These are phyloP conservation scores for Penicillium odoratum DNA, from an alignment of 495 filamentous ascomycete genomes.

Conservation along the genomic window DNA sequence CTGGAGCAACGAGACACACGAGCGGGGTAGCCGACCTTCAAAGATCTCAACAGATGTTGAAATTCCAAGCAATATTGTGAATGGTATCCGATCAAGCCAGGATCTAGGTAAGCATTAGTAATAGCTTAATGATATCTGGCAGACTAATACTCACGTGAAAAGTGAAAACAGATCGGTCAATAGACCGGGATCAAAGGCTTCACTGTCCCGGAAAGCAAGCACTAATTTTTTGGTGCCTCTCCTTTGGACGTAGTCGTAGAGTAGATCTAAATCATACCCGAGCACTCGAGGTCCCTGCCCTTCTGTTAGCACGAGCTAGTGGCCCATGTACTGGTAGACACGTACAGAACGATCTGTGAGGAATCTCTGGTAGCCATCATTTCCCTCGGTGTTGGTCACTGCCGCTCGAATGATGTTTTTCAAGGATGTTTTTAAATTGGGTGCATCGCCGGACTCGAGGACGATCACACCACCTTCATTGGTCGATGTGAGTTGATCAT, in stretches of 20 bases:
- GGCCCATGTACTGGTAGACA: constrained; percentile 5
- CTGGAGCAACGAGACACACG: constrained; percentile 65
- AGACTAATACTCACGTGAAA: constrained; percentile 55
- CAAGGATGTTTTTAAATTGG: constrained; percentile 78
- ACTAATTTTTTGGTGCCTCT: constrained; percentile 62
- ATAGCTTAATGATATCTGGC: not conserved
- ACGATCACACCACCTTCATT: constrained; percentile 59
- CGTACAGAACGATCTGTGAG: constrained; percentile 55
- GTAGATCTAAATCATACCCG: constrained; percentile 88
- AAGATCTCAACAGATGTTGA: constrained; percentile 90
- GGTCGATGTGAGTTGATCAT: constrained; percentile 52
- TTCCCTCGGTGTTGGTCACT: constrained; percentile 54
- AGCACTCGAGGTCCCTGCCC: constrained; percentile 67
- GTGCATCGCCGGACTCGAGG: constrained; percentile 72
- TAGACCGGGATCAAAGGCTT: constrained; percentile 82
- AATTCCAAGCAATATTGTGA: constrained; percentile 82
- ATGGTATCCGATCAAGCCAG: constrained; percentile 87
- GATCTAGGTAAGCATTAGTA: constrained; percentile 53
- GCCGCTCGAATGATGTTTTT: constrained; percentile 80
- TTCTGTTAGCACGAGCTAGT: constrained; percentile 16
- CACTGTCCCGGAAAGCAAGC: constrained; percentile 83
- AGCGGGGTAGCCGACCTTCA: constrained; percentile 77
- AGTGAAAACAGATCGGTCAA: constrained; percentile 76
- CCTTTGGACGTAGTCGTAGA: constrained; percentile 63
- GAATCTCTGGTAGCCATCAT: constrained; percentile 45